Conservation (phyloP, 2,329 filamentous ascomycete species). For the Xylaria sp. region DNA sequence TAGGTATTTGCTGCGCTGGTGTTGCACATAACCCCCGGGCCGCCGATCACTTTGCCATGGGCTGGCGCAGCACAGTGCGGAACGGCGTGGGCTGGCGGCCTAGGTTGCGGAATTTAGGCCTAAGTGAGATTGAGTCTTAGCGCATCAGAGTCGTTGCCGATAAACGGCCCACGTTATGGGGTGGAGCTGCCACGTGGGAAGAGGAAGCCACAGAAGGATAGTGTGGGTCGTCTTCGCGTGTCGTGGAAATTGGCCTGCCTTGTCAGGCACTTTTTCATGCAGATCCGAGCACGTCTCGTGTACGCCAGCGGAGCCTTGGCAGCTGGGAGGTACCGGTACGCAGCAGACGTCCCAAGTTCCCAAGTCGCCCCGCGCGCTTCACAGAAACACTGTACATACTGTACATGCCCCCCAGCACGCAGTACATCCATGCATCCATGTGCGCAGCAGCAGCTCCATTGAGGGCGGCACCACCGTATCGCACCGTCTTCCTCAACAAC, state of each 20-base stretch:
- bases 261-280: slow-evolving; percentile 24
- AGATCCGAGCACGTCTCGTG: slow-evolving; percentile 14
- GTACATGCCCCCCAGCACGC: no score
- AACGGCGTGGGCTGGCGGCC: no score
- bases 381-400: background rate
- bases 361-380: background rate
- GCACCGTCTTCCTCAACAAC: background rate
- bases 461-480: background rate
- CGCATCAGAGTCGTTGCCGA: slow-evolving; percentile 22
- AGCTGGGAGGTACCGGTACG: slow-evolving; percentile 8
- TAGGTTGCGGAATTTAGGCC: no score
- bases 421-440: background rate
- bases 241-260: slow-evolving; percentile 24
- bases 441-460: no score
- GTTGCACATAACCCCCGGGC: no score
- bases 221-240: slow-evolving; percentile 26
- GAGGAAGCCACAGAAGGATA: slow-evolving; percentile 24
- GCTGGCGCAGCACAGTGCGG: background rate
- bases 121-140: background rate
- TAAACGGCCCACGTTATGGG: slow-evolving; percentile 25
- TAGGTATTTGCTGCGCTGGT: background rate
- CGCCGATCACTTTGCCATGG: background rate
- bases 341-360: slow-evolving; percentile 4
- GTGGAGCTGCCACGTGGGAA: slow-evolving; percentile 28
- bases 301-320: slow-evolving; percentile 11